These are phyloP conservation scores for Penicillium diatomitis DNA, from an alignment of 495 filamentous ascomycete species.

Conservation along the genomic window DNA sequence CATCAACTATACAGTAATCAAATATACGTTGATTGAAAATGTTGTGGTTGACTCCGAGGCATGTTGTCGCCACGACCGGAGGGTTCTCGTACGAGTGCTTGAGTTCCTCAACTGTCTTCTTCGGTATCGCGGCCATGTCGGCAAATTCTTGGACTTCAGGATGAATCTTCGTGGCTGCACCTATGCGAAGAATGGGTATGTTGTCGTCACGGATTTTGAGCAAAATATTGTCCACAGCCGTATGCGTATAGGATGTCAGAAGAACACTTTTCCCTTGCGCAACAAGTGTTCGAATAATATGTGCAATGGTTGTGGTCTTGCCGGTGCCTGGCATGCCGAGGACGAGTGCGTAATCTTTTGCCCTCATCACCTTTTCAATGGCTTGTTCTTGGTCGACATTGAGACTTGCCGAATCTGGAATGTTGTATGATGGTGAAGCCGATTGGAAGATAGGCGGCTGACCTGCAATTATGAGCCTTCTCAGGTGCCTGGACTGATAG, in stretches of 20 bases:
- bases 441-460: constrained; percentile 65
- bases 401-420: constrained; percentile 44
- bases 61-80: constrained; percentile 88
- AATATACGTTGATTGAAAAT: constrained; percentile 85
- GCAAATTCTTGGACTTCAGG: constrained; percentile 78
- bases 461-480: constrained; percentile 67
- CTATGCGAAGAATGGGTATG: constrained; percentile 75
- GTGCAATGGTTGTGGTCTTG: constrained; percentile 94
- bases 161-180: constrained; percentile 73
- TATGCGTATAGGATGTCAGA: constrained; percentile 91
- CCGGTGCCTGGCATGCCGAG: constrained; percentile 97
- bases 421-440: constrained; percentile 47
- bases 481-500: constrained; percentile 62
- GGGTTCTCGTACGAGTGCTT: constrained; percentile 70
- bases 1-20: constrained; percentile 97
- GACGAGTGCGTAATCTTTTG: constrained; percentile 86
- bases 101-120: constrained; percentile 71
- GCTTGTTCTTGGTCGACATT: constrained; percentile 83
- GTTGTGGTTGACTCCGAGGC: constrained; percentile 78
- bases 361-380: constrained; percentile 89
- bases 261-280: constrained; percentile 86
- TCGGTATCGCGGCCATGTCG: constrained; percentile 60
- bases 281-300: constrained; percentile 89
- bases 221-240: constrained; percentile 94
- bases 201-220: constrained; percentile 76